Evolutionary conservation across 2,329 filamentous ascomycete genomes (phyloP).

Genomic region (Coniochaeta ligniaria): DNA sequence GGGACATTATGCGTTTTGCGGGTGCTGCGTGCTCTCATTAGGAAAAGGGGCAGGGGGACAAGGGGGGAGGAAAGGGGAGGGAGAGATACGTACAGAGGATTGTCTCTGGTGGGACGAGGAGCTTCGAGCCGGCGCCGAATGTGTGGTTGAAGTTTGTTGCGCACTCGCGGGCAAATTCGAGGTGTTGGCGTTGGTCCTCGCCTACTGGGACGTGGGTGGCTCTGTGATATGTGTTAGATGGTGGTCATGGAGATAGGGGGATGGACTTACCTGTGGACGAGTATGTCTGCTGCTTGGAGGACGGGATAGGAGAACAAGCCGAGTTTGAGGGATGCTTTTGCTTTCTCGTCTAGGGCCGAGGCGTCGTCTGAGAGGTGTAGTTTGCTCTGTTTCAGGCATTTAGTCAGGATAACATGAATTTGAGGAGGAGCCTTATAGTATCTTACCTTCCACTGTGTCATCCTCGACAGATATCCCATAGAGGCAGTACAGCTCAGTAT

Average conservation of each 20-base stretch:
- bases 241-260: background rate
- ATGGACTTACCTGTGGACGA: conserved; percentile 62
- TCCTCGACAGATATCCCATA: conserved; percentile 90
- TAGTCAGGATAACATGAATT: background rate
- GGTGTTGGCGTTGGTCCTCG: conserved; percentile 89
- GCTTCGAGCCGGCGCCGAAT: conserved; percentile 40
- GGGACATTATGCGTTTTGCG: conserved; percentile 81
- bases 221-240: conserved; percentile 28
- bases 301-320: conserved; percentile 95
- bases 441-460: conserved; percentile 96
- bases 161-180: conserved; percentile 85
- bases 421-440: too few species aligned
- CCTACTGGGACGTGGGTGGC: conserved; percentile 94
- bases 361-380: conserved; percentile 55
- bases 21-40: conserved; percentile 45
- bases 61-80: background rate
- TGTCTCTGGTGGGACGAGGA: conserved; percentile 59
- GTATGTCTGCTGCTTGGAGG: conserved; percentile 87
- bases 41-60: background rate
- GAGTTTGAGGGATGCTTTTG: conserved; percentile 62
- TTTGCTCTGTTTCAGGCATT: conserved; percentile 55
- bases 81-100: conserved; percentile 52
- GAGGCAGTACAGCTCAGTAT: conserved; percentile 87
- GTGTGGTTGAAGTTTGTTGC: conserved; percentile 80
- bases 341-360: conserved; percentile 48